phyloP scores from a whole-genome alignment of 177 flowering plant species.

The Vitis hybrid region DNA sequence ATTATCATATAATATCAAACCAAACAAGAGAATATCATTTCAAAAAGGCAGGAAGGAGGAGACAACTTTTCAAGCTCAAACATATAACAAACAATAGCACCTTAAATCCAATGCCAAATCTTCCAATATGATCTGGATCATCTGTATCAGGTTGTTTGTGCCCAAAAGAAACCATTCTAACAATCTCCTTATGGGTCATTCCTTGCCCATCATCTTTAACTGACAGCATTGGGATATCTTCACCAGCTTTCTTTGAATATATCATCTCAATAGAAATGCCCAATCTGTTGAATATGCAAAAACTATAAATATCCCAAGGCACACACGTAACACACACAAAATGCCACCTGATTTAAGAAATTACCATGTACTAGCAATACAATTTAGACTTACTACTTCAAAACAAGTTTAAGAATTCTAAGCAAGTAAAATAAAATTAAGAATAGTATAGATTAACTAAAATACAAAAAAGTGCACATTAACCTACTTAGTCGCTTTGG shows the following conservation, averaged over 20 bases:
- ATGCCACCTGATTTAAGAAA: too few relatives aligned
- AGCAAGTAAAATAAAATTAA: not conserved
- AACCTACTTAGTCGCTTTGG: slow-evolving; percentile 52
- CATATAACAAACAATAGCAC: slow-evolving; percentile 16
- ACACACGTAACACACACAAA: not conserved
- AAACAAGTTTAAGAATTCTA: too few relatives aligned
- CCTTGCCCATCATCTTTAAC: slow-evolving; percentile 63
- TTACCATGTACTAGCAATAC: too few relatives aligned
- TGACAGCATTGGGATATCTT: slow-evolving; percentile 48
- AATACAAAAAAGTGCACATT: not conserved
- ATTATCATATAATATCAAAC: too few relatives aligned
- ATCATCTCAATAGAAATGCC: slow-evolving; percentile 36
- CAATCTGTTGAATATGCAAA: slow-evolving; percentile 28
- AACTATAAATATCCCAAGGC: not conserved
- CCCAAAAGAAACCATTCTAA: slow-evolving; percentile 55
- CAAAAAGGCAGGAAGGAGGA: too few relatives aligned
- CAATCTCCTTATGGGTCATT: slow-evolving; percentile 52
- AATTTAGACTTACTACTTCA: too few relatives aligned
- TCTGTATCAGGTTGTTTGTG: slow-evolving; percentile 43
- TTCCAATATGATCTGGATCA: slow-evolving; percentile 52
- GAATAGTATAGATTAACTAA: not conserved
- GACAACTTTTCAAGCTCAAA: too few relatives aligned
- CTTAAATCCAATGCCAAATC: slow-evolving; percentile 73
- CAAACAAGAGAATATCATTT: not conserved
- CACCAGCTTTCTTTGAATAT: slow-evolving; percentile 29